These are phyloP conservation scores for Mucor piriformis DNA, from an alignment of 371 early-diverging fungal genomes.

Conservation along the genomic window DNA sequence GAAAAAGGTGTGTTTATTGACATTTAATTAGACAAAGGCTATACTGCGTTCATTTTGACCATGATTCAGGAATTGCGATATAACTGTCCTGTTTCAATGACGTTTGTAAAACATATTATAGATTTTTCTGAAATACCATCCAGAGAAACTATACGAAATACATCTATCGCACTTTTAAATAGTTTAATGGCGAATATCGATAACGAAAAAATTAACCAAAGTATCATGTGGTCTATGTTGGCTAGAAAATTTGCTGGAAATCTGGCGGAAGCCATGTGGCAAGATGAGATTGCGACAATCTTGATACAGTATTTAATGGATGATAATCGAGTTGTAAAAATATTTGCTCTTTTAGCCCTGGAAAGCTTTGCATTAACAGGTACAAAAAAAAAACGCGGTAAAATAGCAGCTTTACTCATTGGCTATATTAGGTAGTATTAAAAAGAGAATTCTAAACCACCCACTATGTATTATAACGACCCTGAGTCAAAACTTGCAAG, in stretches of 20 bases:
- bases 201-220: slow-evolving; percentile 1
- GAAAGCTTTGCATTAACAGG: slow-evolving; percentile 53
- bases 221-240: slow-evolving; percentile 59
- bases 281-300: slow-evolving; percentile 31
- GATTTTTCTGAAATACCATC: slow-evolving; percentile 53
- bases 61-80: slow-evolving; percentile 29
- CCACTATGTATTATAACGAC: not conserved
- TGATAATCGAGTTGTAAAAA: slow-evolving; percentile 23
- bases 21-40: slow-evolving; percentile 31
- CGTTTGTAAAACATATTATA: slow-evolving; percentile 57
- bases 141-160: slow-evolving; percentile 19
- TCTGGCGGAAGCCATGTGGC: slow-evolving; percentile 35
- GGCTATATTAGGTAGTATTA: not conserved
- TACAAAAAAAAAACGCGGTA: slow-evolving; percentile 5
- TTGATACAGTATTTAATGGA: slow-evolving; percentile 30
- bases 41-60: slow-evolving; percentile 37
- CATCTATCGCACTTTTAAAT: slow-evolving; percentile 35
- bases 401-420: not conserved
- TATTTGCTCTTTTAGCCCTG: slow-evolving; percentile 40
- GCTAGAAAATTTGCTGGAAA: slow-evolving; percentile 49
- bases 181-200: slow-evolving; percentile 40
- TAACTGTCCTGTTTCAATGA: slow-evolving; percentile 51
- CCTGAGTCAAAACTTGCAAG: not conserved
- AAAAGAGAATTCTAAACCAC: not conserved
- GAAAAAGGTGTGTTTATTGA: not conserved